Percentiles rank a stretch among this genome's conserved stretches.
These are phyloP conservation scores for Medicago lupulina DNA, from an alignment of 306 rosid species.

Conservation along the genomic window DNA sequence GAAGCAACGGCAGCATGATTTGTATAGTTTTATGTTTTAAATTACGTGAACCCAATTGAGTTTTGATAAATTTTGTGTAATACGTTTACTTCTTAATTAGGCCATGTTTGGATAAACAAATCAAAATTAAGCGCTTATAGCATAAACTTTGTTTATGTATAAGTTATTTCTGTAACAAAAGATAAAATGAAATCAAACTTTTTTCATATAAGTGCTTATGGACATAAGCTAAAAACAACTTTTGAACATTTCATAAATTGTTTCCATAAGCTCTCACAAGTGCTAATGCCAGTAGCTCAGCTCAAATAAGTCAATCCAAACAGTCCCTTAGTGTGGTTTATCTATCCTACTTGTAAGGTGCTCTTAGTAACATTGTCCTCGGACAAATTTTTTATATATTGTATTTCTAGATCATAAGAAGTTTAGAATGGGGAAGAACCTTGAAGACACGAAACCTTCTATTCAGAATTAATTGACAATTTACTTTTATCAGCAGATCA, in stretches of 20 bases:
- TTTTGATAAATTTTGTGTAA: neutral
- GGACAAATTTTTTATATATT: no score
- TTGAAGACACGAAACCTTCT: neutral
- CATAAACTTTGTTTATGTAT: neutral
- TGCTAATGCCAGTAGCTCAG: neutral
- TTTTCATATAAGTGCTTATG: neutral
- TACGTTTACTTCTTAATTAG: no score
- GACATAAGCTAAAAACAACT: neutral
- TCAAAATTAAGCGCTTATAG: no score
- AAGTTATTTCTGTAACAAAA: neutral
- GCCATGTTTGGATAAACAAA: no score
- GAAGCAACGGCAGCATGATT: neutral
- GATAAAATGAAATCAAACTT: neutral
- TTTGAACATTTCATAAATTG: neutral
- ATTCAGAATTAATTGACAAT: no score
- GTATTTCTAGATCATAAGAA: no score
- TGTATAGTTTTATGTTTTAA: neutral
- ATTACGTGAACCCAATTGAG: neutral
- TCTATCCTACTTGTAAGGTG: neutral
- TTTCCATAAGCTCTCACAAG: neutral
- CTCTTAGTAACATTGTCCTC: no score
- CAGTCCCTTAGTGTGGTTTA: neutral
- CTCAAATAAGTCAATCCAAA: neutral
- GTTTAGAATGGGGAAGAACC: neutral
- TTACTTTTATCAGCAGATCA: neutral